Conservation (phyloP, 148 eudicot species). For the Heliosperma pusillum region DNA sequence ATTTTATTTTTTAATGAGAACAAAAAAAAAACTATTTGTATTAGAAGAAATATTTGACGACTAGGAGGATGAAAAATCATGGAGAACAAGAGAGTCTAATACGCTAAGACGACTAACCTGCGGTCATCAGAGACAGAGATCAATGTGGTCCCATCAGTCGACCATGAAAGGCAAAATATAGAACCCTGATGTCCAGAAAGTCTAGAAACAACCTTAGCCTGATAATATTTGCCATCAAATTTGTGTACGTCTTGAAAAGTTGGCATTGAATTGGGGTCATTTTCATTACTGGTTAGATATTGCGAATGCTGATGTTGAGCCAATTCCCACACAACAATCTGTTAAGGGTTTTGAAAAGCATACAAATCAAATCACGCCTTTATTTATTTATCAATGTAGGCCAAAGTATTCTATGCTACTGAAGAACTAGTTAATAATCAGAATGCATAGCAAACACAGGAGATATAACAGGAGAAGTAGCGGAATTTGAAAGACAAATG, state of each 20-base stretch:
- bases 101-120: conserved; percentile 42
- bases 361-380: neutral
- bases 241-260: conserved; percentile 6
- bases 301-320: conserved; percentile 20
- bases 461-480: too few relatives aligned
- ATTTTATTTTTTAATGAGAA: neutral
- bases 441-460: too few relatives aligned
- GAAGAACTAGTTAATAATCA: too few relatives aligned
- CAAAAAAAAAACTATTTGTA: neutral
- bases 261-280: conserved; percentile 21
- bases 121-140: conserved; percentile 97
- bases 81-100: neutral
- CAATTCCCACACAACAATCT: conserved; percentile 92
- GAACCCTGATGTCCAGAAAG: conserved; percentile 96
- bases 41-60: neutral
- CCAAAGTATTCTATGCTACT: too few relatives aligned
- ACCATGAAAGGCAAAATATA: conserved; percentile 88
- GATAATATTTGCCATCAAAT: conserved; percentile 34
- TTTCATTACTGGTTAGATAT: conserved; percentile 16
- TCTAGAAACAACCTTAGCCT: conserved; percentile 55
- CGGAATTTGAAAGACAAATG: too few relatives aligned
- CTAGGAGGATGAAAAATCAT: neutral
- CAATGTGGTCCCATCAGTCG: conserved; percentile 60
- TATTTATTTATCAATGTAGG: too few relatives aligned
- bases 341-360: conserved; percentile 18